Percentiles rank a stretch among this genome's conserved stretches.
Conservation (phyloP, 2,329 filamentous ascomycete genomes). For the Magnaporthiopsis incrustans region DNA sequence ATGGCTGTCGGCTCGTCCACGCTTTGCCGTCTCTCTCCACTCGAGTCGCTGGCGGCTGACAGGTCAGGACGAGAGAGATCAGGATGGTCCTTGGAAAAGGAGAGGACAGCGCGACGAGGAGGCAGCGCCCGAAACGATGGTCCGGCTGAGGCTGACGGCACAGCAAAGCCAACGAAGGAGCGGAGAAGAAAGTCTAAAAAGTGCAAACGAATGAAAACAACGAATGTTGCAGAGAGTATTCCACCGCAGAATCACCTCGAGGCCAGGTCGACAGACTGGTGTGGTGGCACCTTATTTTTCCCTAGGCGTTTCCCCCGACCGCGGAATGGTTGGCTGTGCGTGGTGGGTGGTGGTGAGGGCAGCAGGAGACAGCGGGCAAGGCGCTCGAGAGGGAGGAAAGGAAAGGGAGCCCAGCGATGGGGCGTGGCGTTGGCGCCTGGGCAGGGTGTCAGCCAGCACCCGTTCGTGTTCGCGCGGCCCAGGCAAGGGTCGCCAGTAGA, state of each 20-base stretch:
- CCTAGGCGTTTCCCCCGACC: not conserved
- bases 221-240: not conserved
- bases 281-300: not conserved
- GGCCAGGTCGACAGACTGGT: not conserved
- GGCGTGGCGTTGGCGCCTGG: no score
- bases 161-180: not conserved
- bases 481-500: not conserved
- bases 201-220: not conserved
- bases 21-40: not conserved
- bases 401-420: no score
- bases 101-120: not conserved
- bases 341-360: not conserved
- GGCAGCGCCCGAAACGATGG: not conserved
- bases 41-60: not conserved
- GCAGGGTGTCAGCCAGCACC: no score
- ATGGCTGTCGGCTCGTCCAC: not conserved
- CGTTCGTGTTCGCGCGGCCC: not conserved
- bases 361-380: not conserved
- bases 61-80: not conserved
- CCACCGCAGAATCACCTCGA: not conserved
- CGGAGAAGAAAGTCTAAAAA: not conserved
- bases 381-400: no score
- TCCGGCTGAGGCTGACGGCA: not conserved
- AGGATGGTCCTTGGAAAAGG: not conserved
- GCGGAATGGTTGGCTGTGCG: not conserved